Percentiles rank a stretch among this genome's conserved stretches.
phyloP scores from a whole-genome alignment of 2,329 filamentous ascomycete genomes.

The Botrytis deweyae region DNA sequence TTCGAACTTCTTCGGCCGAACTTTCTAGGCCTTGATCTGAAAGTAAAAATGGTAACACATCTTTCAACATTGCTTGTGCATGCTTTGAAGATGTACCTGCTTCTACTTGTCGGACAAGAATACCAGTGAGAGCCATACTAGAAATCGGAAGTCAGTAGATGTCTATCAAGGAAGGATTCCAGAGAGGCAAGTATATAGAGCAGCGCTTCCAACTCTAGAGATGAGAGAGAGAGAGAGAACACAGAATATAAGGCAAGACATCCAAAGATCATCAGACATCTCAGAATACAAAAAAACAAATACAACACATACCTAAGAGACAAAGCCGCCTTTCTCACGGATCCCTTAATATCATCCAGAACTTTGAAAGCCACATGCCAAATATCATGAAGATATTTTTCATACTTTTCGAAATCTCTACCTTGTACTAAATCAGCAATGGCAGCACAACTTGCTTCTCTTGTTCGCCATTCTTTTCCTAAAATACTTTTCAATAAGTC shows the following conservation, averaged over 20 bases:
- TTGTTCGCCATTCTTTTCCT: conserved; percentile 88
- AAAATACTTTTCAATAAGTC: conserved; percentile 85
- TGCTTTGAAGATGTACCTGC: conserved; percentile 69
- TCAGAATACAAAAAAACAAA: not conserved
- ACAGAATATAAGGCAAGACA: not conserved
- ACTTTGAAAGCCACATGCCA: conserved; percentile 88
- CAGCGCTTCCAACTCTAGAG: not conserved
- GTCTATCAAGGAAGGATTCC: not conserved
- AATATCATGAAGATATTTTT: conserved; percentile 79
- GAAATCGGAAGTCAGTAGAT: not conserved
- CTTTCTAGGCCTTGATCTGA: conserved; percentile 89
- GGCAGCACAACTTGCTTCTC: conserved; percentile 88
- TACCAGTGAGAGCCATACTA: conserved; percentile 80
- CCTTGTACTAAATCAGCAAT: conserved; percentile 86
- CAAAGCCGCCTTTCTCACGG: conserved; percentile 77
- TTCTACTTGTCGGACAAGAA: conserved; percentile 81
- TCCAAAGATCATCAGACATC: too few relatives aligned
- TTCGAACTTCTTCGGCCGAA: conserved; percentile 80
- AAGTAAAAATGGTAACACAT: conserved; percentile 86
- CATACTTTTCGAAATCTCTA: conserved; percentile 72
- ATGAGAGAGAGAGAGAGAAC: too few relatives aligned
- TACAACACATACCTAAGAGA: conserved; percentile 50
- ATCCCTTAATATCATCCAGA: conserved; percentile 92
- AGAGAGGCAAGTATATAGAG: not conserved
- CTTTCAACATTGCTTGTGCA: conserved; percentile 75